Conservation (phyloP, 106 monocot species). For the Platanthera zijinensis region DNA sequence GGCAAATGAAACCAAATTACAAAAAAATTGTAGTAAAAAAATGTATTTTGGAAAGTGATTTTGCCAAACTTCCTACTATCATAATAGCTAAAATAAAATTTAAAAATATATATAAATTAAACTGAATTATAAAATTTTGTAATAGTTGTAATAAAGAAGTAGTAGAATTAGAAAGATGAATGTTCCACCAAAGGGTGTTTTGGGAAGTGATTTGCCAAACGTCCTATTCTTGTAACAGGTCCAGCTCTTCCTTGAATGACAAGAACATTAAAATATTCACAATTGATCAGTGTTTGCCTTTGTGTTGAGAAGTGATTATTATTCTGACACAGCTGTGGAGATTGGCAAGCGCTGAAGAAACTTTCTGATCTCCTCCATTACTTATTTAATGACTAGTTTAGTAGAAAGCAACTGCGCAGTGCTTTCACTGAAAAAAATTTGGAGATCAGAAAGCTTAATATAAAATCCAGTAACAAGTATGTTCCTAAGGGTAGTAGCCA, state of each 20-base stretch:
- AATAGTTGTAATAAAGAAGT: background rate
- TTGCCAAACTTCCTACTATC: too few relatives aligned
- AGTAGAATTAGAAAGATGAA: background rate
- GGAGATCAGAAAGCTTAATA: background rate
- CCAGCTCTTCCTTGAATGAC: background rate
- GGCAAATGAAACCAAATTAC: too few relatives aligned
- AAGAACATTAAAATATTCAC: background rate
- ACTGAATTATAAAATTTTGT: background rate
- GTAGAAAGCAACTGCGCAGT: background rate
- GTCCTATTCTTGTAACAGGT: background rate
- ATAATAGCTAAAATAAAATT: too few relatives aligned
- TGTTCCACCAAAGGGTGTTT: background rate
- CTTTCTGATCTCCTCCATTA: background rate
- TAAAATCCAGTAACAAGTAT: too few relatives aligned
- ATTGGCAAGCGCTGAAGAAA: background rate
- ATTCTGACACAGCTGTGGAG: constrained; percentile 4
- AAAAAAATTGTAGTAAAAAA: too few relatives aligned
- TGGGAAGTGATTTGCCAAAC: background rate
- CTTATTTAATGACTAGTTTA: background rate
- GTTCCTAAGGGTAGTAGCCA: too few relatives aligned
- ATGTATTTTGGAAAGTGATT: too few relatives aligned
- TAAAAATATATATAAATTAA: too few relatives aligned
- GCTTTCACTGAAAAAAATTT: background rate
- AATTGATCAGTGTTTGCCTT: background rate
- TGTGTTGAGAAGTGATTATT: background rate